These are phyloP conservation scores for Fusarium graminum DNA, from an alignment of 2,329 filamentous ascomycete genomes.

Conservation along the genomic window DNA sequence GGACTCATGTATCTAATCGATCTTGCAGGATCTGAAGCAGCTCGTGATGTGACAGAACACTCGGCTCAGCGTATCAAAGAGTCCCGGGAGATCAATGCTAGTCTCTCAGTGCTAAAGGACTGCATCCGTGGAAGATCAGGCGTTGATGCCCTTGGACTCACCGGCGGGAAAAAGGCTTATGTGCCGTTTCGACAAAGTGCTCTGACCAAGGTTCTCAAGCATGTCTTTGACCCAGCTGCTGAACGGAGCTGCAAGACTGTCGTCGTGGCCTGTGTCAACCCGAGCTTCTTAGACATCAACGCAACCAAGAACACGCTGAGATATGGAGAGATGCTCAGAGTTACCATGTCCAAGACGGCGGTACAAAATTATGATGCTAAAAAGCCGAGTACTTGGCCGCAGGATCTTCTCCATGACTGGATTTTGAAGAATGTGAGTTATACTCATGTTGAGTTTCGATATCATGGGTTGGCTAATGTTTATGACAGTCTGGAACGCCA, in stretches of 20 bases:
- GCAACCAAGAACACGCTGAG: conserved; percentile 63
- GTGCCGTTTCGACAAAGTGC: conserved; percentile 62
- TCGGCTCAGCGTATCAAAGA: conserved; percentile 60
- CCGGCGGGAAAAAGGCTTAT: conserved; percentile 52
- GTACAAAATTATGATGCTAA: conserved; percentile 43
- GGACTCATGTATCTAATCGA: conserved; percentile 63
- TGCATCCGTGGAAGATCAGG: conserved; percentile 63
- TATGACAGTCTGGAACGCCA: conserved; percentile 56
- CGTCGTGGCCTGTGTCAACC: conserved; percentile 63
- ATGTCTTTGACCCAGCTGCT: conserved; percentile 61
- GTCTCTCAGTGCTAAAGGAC: conserved; percentile 64
- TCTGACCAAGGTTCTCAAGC: conserved; percentile 63
- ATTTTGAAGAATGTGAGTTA: conserved; percentile 57
- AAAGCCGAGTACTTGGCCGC: conserved; percentile 57
- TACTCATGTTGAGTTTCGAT: not conserved
- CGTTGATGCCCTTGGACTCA: conserved; percentile 47
- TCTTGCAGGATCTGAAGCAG: conserved; percentile 63
- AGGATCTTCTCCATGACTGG: conserved; percentile 56
- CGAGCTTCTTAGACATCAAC: conserved; percentile 58
- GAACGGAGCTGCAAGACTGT: conserved; percentile 58
- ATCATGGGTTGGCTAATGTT: not conserved
- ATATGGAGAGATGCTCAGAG: conserved; percentile 62
- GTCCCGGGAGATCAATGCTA: conserved; percentile 62
- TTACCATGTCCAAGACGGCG: conserved; percentile 52
- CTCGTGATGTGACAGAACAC: conserved; percentile 58